These are phyloP conservation scores for Zasmidium cellare DNA, from an alignment of 2,329 filamentous ascomycete species.

Conservation along the genomic window DNA sequence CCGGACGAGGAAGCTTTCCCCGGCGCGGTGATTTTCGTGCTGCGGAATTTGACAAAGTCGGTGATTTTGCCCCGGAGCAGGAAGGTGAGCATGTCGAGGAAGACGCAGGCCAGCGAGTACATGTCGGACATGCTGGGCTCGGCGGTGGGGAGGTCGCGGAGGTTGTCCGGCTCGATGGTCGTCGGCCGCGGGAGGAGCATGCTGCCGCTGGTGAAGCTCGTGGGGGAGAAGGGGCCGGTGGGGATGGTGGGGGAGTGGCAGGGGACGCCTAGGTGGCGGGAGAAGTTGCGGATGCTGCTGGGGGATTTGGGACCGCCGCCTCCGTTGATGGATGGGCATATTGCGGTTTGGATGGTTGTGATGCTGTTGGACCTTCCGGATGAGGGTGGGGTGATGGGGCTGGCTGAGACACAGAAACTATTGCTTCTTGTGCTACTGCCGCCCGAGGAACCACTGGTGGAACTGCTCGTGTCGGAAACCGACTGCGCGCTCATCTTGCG, in stretches of 20 bases:
- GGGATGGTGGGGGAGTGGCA: conserved; percentile 17
- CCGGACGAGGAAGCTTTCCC: conserved; percentile 1
- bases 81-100: conserved; percentile 69
- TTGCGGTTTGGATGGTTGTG: conserved; percentile 18
- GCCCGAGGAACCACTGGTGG: conserved; percentile 36
- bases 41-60: conserved; percentile 66
- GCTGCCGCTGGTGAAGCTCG: conserved; percentile 9
- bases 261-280: conserved; percentile 18
- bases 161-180: conserved; percentile 43
- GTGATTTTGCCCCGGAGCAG: conserved; percentile 66
- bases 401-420: conserved; percentile 27
- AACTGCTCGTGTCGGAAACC: conserved; percentile 24
- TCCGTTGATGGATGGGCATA: conserved; percentile 18
- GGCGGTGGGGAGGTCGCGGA: conserved; percentile 41
- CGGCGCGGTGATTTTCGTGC: conserved; percentile 54
- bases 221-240: conserved; percentile 14
- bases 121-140: conserved; percentile 59
- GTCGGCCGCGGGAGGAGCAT: conserved; percentile 27
- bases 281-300: conserved; percentile 28
- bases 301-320: conserved; percentile 19
- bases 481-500: conserved; percentile 32
- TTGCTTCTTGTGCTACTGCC: conserved; percentile 32
- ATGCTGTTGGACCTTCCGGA: conserved; percentile 27
- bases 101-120: conserved; percentile 72
- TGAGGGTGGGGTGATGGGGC: conserved; percentile 25